These are phyloP conservation scores for Scorias spongiosa DNA, from an alignment of 2,329 filamentous ascomycete genomes.

Conservation along the genomic window DNA sequence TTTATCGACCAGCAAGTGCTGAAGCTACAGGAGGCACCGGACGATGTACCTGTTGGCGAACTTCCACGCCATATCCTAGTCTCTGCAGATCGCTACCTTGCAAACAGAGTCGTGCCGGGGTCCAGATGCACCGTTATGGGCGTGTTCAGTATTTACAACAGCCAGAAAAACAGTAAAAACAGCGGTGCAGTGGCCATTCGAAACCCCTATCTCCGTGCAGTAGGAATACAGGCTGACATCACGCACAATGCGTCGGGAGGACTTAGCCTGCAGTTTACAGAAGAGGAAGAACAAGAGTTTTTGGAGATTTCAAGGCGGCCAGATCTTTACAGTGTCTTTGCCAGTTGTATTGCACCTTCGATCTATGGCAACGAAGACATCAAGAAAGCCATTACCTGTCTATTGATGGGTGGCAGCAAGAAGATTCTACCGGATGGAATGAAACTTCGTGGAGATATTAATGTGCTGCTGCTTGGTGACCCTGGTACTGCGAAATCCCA, in stretches of 20 bases:
- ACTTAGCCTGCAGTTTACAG: conserved; percentile 59
- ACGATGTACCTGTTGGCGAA: conserved; percentile 94
- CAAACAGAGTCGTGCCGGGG: conserved; percentile 88
- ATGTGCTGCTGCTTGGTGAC: conserved; percentile 89
- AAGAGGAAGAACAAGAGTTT: conserved; percentile 96
- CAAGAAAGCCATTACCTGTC: conserved; percentile 90
- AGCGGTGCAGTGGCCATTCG: conserved; percentile 80
- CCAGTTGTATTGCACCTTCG: conserved; percentile 85
- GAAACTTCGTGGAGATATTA: conserved; percentile 95
- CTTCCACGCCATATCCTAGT: conserved; percentile 87
- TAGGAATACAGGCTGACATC: conserved; percentile 80
- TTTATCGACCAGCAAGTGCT: conserved; percentile 98
- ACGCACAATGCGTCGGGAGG: conserved; percentile 74
- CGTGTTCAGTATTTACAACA: conserved; percentile 95
- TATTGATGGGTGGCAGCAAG: conserved; percentile 88
- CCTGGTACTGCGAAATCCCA: conserved; percentile 98
- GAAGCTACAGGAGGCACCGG: conserved; percentile 92
- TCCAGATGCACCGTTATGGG: conserved; percentile 92
- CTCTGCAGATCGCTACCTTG: conserved; percentile 89
- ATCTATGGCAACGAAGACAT: conserved; percentile 95
- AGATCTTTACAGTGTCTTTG: conserved; percentile 83
- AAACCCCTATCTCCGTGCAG: conserved; percentile 84
- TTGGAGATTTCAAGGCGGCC: conserved; percentile 76
- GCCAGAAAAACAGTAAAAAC: conserved; percentile 64
- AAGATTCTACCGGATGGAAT: conserved; percentile 96